These are phyloP conservation scores for Blastocystis sp. DNA, from an alignment of 352 stramenopile species.

Conservation along the genomic window DNA sequence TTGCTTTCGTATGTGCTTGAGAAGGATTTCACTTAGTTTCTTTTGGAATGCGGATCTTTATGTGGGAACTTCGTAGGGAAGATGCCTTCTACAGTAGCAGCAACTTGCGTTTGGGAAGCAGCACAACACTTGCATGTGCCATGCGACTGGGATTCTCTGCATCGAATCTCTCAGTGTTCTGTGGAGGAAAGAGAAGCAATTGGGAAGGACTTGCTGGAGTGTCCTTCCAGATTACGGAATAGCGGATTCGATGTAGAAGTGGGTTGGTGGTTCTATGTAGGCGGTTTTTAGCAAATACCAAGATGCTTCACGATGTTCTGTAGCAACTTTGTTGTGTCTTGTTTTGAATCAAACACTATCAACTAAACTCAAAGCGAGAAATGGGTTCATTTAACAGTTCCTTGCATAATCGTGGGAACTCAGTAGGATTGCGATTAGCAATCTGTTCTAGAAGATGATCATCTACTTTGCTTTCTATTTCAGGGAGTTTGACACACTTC, in stretches of 20 bases:
- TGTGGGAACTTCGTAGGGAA: background rate
- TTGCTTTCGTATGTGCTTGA: background rate
- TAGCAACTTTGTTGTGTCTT: background rate
- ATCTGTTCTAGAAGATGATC: background rate
- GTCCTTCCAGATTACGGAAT: background rate
- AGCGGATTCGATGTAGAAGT: background rate
- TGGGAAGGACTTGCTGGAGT: background rate
- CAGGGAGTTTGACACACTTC: background rate
- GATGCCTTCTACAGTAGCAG: background rate
- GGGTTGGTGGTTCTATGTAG: background rate
- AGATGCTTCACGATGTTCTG: background rate
- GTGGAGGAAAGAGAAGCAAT: background rate
- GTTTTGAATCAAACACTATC: background rate
- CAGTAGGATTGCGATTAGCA: background rate
- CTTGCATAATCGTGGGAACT: background rate
- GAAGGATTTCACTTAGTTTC: background rate
- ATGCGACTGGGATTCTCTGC: background rate
- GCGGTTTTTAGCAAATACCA: background rate
- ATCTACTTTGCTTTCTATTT: background rate
- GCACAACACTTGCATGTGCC: background rate
- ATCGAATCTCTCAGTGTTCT: background rate
- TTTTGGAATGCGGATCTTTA: background rate
- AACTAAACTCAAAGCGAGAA: conserved; percentile 4
- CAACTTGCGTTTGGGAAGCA: background rate
- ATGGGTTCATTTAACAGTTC: background rate